Evolutionary conservation across 2,329 filamentous ascomycete genomes (phyloP).

Genomic region (Claviceps fusiformis): DNA sequence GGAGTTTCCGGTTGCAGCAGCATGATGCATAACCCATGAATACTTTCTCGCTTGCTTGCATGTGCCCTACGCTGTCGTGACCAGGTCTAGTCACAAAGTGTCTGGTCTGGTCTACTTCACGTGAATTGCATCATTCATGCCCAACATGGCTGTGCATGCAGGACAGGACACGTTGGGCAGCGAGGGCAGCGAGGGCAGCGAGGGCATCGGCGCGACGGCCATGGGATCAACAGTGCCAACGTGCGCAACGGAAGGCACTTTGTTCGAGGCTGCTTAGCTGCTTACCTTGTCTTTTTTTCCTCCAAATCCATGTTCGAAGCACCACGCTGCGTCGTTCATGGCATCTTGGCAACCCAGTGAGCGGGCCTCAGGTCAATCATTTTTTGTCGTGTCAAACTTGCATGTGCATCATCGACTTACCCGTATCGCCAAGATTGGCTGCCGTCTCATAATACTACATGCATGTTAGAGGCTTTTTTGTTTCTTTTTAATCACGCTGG

Average conservation of each 20-base stretch:
- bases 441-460: conserved; percentile 89
- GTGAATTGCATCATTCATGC: neutral
- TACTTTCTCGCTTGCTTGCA: neutral
- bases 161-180: neutral
- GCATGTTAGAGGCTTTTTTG: conserved; percentile 15
- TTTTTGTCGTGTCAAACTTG: neutral
- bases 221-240: neutral
- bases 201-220: neutral
- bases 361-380: neutral
- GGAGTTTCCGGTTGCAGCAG: neutral
- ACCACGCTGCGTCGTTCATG: conserved; percentile 95
- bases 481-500: neutral
- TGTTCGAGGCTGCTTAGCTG: conserved; percentile 11
- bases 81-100: neutral
- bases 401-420: conserved; percentile 27
- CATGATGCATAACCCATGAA: neutral
- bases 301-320: conserved; percentile 91
- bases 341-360: conserved; percentile 47
- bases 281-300: conserved; percentile 97
- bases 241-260: neutral
- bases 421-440: conserved; percentile 84
- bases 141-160: neutral
- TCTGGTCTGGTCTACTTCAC: neutral
- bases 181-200: neutral
- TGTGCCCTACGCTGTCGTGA: neutral